Base-by-base conservation (phyloP, 441 rosid genomes). In the Flueggea neowawraea region DNA sequence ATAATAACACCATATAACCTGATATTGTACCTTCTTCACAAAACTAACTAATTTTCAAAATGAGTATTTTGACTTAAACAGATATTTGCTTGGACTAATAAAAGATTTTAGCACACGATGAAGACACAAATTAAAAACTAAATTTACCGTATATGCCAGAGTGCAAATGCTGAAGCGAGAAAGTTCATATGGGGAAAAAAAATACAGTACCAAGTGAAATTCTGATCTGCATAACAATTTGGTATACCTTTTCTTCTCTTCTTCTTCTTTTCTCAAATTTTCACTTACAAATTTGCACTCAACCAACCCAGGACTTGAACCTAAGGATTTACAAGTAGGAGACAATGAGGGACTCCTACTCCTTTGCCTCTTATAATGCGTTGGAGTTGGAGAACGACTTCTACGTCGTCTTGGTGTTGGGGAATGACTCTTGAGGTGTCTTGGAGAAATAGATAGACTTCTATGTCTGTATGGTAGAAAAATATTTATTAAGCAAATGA, bases 181-280 rank as follows among this genome's bases (percentile, higher is more conserved):
- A 55, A 28, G 48, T 49, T 16, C 16, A 32, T 3, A 36, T 1
- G 9, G 41, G 4, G 0, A 53, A 16, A 59, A 31, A 61, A 22
- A 22, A 22, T 22, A 51, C 55, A 47, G 43, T 11, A 57, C 58
- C 54, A 39, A 51, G 44, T 17, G 56, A 14, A 59, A 28, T 12
- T 63, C 43, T 55, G 10, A 65, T 55, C 68, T 60, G 63, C 47
- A 14, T 53, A 50, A 12, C 16, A 17, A 55, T 63, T 22, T 52
- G 44, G 67, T 75, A 73, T 86, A 95, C 99, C 99, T 86, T 82
- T 82, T 91, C 75, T 80, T 89, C 74, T 86, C 93, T 76, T 87
- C 97, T 65, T 86, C 97, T 75, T 86, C 94, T 78, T 81, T 85
- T 76, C 73, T 88, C 77, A 86, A 63, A 71, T 82, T 84, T 78